These are phyloP conservation scores for Backusella australiensis DNA, from an alignment of 192 early-diverging fungal genomes.

Conservation along the genomic window DNA sequence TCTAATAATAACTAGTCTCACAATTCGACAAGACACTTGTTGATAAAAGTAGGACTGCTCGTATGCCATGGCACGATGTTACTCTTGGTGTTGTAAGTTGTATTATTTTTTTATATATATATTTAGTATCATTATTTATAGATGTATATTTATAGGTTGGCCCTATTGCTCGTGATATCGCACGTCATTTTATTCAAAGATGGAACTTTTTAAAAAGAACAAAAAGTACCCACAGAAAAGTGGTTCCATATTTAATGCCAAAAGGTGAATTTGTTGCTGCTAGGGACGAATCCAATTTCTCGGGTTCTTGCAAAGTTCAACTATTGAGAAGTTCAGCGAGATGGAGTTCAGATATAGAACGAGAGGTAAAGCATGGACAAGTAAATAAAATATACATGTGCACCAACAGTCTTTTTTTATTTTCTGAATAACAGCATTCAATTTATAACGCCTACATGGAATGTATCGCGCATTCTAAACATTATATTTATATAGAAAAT, in stretches of 20 bases:
- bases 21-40: conserved; percentile 35
- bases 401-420: neutral
- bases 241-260: conserved; percentile 66
- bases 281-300: conserved; percentile 53
- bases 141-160: conserved; percentile 41
- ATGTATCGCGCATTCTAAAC: conserved; percentile 69
- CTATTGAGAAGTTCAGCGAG: conserved; percentile 62
- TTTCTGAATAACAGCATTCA: conserved; percentile 45
- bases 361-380: conserved; percentile 29
- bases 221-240: conserved; percentile 56
- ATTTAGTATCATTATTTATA: neutral
- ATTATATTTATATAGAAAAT: conserved; percentile 91
- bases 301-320: conserved; percentile 65
- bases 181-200: conserved; percentile 83
- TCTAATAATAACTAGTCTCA: conserved; percentile 20
- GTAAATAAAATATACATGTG: conserved; percentile 17
- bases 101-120: neutral
- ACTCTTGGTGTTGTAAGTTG: conserved; percentile 62
- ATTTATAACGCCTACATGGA: conserved; percentile 79
- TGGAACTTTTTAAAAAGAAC: conserved; percentile 84
- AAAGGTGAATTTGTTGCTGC: conserved; percentile 71
- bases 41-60: conserved; percentile 39
- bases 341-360: conserved; percentile 68
- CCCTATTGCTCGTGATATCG: conserved; percentile 73
- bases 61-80: conserved; percentile 94